Base-by-base conservation (phyloP, 1,284 basidiomycete genomes). In the Heterobasidion occidentale region DNA sequence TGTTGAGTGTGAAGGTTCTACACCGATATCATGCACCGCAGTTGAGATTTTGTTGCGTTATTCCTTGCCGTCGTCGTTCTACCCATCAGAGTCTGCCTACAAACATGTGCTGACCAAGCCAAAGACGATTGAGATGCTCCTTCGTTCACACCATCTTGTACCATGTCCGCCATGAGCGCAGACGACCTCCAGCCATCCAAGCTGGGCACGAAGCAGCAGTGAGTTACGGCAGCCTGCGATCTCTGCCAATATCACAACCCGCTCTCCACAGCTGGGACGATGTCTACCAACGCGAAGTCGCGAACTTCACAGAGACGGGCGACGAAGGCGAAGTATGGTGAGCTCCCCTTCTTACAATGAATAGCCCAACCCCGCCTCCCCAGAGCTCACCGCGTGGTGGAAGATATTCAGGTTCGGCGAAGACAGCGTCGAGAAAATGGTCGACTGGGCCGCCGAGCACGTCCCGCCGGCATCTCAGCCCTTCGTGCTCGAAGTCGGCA, bases 271-370 rank as follows among this genome's bases (percentile, higher is more conserved):
- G 87, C 68, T 90, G 88, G 88, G 86, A 90, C 64, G 63, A 74
- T 52, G 80, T 86, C 9, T 91, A 90, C 66, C 73, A 81, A 38
- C 77, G 79, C 53, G 92, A 95, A 65, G 72, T 94, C 17, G 69
- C 70, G 48, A 90, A 88, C 65, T 95, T 92, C 61, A 72, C 84
- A 44, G 92, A 93, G 53, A 83, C 86, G 51, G 88, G 90, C 11
- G 91, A 95, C 68, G 91, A 94, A 67, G 92, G 93, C 44, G 92
- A 95, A 71, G 78, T 93, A 33, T 95, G 93, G 92, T 91, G 58
- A 42, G 73, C 63, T 27, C 27, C 27, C 27, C 27, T 6, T 6
- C 6, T 27, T 6, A 27, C 12, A 2, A 38, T 12, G 11, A 3
- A 11, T 6, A 11, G 5, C 42, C 14, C 3, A 45, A 45, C 42